Percentiles rank a stretch among this genome's conserved stretches.
These are phyloP conservation scores for Paxillus involutus DNA, from an alignment of 768 basidiomycete species.

Conservation along the genomic window DNA sequence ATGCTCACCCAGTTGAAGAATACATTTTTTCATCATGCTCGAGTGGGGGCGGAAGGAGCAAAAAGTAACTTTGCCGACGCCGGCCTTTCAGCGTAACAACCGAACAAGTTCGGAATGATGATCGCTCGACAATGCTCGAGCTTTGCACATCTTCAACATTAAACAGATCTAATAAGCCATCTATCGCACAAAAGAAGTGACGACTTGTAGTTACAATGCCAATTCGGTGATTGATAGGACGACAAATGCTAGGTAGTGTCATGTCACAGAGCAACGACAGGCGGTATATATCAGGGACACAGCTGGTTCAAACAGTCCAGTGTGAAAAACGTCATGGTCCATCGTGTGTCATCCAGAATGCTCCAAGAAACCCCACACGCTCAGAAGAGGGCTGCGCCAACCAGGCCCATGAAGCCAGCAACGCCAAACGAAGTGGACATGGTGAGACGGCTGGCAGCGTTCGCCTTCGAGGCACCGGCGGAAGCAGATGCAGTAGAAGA, in stretches of 20 bases:
- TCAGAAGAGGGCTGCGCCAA: conserved; percentile 51
- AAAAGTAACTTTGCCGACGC: too few relatives aligned
- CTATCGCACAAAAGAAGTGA: conserved; percentile 10
- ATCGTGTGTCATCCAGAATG: conserved; percentile 8
- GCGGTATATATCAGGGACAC: conserved; percentile 15
- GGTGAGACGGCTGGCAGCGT: conserved; percentile 32
- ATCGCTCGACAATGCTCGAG: too few relatives aligned
- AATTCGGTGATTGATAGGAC: conserved; percentile 5
- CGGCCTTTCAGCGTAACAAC: too few relatives aligned
- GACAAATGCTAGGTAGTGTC: conserved; percentile 1
- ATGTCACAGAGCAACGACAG: conserved; percentile 13
- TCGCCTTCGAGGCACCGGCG: conserved; percentile 23
- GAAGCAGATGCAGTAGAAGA: conserved; percentile 17
- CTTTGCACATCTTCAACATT: conserved; percentile 3
- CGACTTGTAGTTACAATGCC: conserved; percentile 19
- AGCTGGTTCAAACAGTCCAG: conserved; percentile 8
- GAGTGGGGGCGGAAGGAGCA: too few relatives aligned
- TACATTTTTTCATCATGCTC: too few relatives aligned
- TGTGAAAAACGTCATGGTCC: conserved; percentile 17
- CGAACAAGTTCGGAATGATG: too few relatives aligned
- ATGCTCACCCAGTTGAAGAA: too few relatives aligned
- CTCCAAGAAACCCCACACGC: not conserved
- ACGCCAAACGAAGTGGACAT: conserved; percentile 40
- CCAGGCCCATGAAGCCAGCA: conserved; percentile 49
- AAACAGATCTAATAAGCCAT: conserved; percentile 20